A percentile compares a stretch with the other conserved stretches of the same genome.
Conservation (phyloP, 2,329 filamentous ascomycete species). For the Daldinia sp. region DNA sequence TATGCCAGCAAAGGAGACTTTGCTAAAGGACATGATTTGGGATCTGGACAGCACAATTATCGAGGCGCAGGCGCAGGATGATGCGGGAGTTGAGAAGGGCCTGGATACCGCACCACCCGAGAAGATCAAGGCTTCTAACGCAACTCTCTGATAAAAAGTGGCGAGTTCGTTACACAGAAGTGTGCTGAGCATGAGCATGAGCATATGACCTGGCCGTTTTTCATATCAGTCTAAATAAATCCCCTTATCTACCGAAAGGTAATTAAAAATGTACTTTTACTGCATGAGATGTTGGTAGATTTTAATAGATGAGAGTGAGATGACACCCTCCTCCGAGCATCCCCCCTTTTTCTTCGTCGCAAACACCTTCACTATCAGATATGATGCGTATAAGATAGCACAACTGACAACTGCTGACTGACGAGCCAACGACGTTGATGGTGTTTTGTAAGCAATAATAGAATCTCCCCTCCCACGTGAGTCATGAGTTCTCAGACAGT, state of each 20-base stretch:
- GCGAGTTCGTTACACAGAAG: background rate
- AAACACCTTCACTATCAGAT: background rate
- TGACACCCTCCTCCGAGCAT: background rate
- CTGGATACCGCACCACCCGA: constrained; percentile 3
- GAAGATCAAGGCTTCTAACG: constrained; percentile 10
- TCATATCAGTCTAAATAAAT: background rate
- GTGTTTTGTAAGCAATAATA: constrained; percentile 3
- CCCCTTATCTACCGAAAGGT: background rate
- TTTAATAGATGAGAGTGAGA: background rate
- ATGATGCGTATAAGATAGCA: background rate
- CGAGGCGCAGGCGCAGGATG: constrained; percentile 41
- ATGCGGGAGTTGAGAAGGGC: constrained; percentile 35
- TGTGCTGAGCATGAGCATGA: background rate
- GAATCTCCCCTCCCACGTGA: background rate
- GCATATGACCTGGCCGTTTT: background rate
- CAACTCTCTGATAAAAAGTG: constrained; percentile 10
- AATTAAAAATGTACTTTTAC: background rate
- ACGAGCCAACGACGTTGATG: background rate
- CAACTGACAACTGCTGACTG: background rate
- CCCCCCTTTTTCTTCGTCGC: background rate
- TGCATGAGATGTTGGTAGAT: background rate
- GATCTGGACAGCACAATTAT: constrained; percentile 48
- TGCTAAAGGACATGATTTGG: constrained; percentile 59
- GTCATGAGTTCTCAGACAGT: background rate
- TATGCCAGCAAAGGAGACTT: constrained; percentile 63